phyloP scores from a whole-genome alignment of 306 rosid species.

The Ziziphus jujuba region DNA sequence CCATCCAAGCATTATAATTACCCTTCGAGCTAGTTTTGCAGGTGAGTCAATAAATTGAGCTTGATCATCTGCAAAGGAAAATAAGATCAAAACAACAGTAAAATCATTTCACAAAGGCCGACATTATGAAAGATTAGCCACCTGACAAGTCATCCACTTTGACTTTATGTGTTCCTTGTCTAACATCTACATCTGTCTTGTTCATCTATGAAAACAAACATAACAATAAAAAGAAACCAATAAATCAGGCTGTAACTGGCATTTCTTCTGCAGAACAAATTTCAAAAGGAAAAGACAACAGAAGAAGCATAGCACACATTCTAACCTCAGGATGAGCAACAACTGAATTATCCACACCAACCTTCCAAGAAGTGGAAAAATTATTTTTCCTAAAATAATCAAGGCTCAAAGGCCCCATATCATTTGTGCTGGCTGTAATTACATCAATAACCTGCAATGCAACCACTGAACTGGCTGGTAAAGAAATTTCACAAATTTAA shows the following conservation, averaged over 20 bases:
- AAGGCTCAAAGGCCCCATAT: slow-evolving; percentile 81
- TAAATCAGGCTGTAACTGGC: slow-evolving; percentile 1
- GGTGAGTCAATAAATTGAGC: slow-evolving; percentile 40
- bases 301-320: slow-evolving; percentile 28
- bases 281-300: background rate
- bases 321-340: slow-evolving; percentile 54
- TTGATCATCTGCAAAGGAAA: slow-evolving; percentile 43
- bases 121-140: slow-evolving; percentile 26
- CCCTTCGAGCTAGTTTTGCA: slow-evolving; percentile 63
- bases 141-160: slow-evolving; percentile 49
- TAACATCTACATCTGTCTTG: slow-evolving; percentile 37
- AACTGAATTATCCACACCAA: slow-evolving; percentile 46
- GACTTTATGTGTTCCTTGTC: slow-evolving; percentile 41
- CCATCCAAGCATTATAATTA: slow-evolving; percentile 38
- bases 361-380: slow-evolving; percentile 77
- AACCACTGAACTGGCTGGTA: slow-evolving; percentile 27
- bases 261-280: slow-evolving; percentile 8
- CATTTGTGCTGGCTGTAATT: slow-evolving; percentile 68
- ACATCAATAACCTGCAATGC: slow-evolving; percentile 74
- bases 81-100: slow-evolving; percentile 13
- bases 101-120: background rate
- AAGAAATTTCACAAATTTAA: slow-evolving; percentile 1
- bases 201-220: slow-evolving; percentile 24
- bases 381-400: slow-evolving; percentile 72
- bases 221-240: slow-evolving; percentile 3